These are phyloP conservation scores for Fusarium circinatum DNA, from an alignment of 2,329 filamentous ascomycete species.

Conservation along the genomic window DNA sequence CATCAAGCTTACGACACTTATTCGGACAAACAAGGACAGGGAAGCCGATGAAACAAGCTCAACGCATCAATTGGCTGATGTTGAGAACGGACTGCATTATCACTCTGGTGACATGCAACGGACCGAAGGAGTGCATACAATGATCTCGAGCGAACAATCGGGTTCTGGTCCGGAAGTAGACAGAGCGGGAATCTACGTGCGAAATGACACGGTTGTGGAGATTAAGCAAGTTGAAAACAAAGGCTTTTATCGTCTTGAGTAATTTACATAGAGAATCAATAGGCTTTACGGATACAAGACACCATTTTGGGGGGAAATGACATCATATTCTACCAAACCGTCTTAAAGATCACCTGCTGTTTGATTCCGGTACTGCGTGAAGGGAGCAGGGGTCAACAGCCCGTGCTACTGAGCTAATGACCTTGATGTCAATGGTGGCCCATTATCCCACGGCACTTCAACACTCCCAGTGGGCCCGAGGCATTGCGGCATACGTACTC, in stretches of 20 bases:
- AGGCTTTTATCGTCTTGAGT: not conserved
- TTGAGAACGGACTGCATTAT: conserved; percentile 4
- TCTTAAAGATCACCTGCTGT: not conserved
- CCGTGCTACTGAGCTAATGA: not conserved
- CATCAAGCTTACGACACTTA: conserved; percentile 20
- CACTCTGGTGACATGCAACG: not conserved
- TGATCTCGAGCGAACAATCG: conserved; percentile 16
- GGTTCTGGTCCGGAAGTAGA: not conserved
- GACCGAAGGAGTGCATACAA: conserved; percentile 9
- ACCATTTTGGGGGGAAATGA: not conserved
- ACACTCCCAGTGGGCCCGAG: not conserved
- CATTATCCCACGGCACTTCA: not conserved
- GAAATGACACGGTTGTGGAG: conserved; percentile 27
- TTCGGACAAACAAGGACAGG: conserved; percentile 2
- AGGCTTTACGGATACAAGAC: no score
- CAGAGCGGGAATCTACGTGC: conserved; percentile 7
- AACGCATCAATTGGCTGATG: conserved; percentile 25
- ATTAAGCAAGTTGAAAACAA: not conserved
- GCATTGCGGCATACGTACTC: not conserved
- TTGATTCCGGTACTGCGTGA: not conserved
- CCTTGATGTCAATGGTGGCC: not conserved
- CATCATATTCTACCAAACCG: not conserved
- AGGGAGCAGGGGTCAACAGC: not conserved
- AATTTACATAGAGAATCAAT: not conserved
- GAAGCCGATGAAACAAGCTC: conserved; percentile 31